These are phyloP conservation scores for Brettanomyces anomalus DNA, from an alignment of 805 yeast genomes.

Conservation along the genomic window DNA sequence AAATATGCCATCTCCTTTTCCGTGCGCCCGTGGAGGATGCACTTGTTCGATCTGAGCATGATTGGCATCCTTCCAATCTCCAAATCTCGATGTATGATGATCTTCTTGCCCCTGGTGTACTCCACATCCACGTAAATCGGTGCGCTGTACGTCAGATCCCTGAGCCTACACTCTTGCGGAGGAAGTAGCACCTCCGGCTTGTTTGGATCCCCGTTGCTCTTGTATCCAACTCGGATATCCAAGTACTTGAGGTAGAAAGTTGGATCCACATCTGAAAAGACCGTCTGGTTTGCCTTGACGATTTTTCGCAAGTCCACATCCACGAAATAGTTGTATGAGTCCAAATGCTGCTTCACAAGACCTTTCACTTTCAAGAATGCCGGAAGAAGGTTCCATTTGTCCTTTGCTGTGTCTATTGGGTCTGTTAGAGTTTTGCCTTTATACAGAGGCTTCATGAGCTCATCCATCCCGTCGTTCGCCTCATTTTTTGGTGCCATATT, in stretches of 20 bases:
- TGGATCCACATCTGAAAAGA: conserved; percentile 93
- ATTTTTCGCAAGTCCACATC: conserved; percentile 90
- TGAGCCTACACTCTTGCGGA: conserved; percentile 91
- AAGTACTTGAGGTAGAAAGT: conserved; percentile 88
- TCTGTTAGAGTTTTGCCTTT: conserved; percentile 84
- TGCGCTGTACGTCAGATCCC: conserved; percentile 92
- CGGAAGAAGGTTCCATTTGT: conserved; percentile 94
- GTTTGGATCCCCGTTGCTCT: conserved; percentile 38
- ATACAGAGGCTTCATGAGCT: conserved; percentile 69
- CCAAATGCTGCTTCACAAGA: conserved; percentile 92
- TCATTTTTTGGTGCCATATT: conserved; percentile 23
- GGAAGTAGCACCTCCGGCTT: conserved; percentile 58
- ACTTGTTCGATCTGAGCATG: conserved; percentile 89
- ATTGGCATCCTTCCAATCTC: conserved; percentile 99
- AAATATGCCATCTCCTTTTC: conserved; percentile 80
- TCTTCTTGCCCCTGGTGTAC: conserved; percentile 89
- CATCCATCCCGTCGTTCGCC: conserved; percentile 56
- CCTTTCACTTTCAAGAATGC: conserved; percentile 96
- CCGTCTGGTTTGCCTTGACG: conserved; percentile 80
- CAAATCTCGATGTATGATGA: conserved; percentile 79
- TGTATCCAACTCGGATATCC: conserved; percentile 87
- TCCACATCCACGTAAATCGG: conserved; percentile 96
- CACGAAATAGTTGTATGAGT: conserved; percentile 95
- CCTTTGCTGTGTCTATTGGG: conserved; percentile 83
- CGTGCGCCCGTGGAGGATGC: conserved; percentile 70